Evolutionary conservation across 177 flowering plant species (phyloP).

Genomic region (Tripterygium wilfordii): DNA sequence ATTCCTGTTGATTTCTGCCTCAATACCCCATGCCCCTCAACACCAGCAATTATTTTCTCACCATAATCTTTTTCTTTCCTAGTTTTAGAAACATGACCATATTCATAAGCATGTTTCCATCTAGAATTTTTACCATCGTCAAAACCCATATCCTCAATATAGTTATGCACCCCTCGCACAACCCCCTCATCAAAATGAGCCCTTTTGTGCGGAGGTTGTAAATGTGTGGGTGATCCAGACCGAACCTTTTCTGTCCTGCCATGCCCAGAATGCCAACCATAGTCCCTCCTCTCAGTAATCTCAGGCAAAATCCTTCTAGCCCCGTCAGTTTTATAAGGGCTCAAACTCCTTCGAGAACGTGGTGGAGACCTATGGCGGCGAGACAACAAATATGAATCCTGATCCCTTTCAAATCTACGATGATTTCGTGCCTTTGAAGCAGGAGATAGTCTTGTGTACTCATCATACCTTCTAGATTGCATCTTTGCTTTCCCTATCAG

Average conservation of each 20-base stretch:
- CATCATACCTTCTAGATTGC: conserved; percentile 21
- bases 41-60: conserved; percentile 13
- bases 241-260: conserved; percentile 7
- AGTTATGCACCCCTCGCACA: conserved; percentile 11
- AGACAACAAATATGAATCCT: conserved; percentile 9
- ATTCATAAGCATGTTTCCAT: conserved; percentile 13
- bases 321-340: conserved; percentile 21
- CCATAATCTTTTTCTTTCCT: conserved; percentile 20
- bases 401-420: conserved; percentile 7
- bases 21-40: conserved; percentile 18
- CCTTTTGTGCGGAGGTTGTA: conserved; percentile 10
- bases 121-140: conserved; percentile 7
- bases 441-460: conserved; percentile 12
- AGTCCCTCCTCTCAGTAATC: conserved; percentile 32
- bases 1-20: conserved; percentile 18
- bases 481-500: too few relatives aligned
- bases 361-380: conserved; percentile 5
- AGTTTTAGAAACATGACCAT: conserved; percentile 13
- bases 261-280: conserved; percentile 22
- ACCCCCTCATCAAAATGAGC: conserved; percentile 15
- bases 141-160: conserved; percentile 8
- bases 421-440: conserved; percentile 9
- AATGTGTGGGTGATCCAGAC: conserved; percentile 19
- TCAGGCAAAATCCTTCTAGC: conserved; percentile 10
- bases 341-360: conserved; percentile 11